phyloP scores from a whole-genome alignment of 192 early-diverging fungal genomes.

The Chytriomyces sp. region DNA sequence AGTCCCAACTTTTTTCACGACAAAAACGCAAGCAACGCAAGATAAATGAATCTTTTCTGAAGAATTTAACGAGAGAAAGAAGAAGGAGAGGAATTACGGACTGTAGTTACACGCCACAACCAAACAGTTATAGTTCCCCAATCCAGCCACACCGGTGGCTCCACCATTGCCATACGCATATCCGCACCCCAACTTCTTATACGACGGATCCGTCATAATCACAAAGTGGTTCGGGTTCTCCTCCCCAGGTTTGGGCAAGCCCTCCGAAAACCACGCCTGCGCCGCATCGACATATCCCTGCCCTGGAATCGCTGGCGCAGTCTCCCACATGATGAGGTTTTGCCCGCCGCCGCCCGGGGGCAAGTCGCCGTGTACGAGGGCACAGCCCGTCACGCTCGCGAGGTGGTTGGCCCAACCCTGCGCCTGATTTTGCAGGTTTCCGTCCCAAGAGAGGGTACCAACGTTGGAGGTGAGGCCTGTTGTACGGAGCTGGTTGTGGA shows the following conservation, averaged over 20 bases:
- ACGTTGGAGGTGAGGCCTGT: neutral
- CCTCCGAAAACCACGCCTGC: neutral
- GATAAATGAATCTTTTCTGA: neutral
- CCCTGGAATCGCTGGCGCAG: neutral
- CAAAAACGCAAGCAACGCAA: neutral
- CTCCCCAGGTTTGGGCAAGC: neutral
- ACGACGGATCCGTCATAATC: neutral
- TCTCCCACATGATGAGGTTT: neutral
- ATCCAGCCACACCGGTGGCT: neutral
- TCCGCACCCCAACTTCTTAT: neutral
- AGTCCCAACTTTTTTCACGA: too few relatives aligned
- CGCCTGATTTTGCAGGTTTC: neutral
- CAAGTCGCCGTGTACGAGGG: neutral
- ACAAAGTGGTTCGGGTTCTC: conserved; percentile 2
- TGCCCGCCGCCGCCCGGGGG: neutral
- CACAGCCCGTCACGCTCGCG: neutral
- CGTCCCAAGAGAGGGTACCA: neutral
- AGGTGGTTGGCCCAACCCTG: neutral
- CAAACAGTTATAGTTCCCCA: neutral
- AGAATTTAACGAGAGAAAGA: neutral
- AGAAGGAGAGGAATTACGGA: neutral
- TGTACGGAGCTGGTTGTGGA: neutral
- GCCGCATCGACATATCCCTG: neutral
- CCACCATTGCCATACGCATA: neutral
- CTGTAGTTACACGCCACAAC: conserved; percentile 5